These are phyloP conservation scores for Gleditsia sinensis DNA, from an alignment of 306 rosid genomes.

Conservation along the genomic window DNA sequence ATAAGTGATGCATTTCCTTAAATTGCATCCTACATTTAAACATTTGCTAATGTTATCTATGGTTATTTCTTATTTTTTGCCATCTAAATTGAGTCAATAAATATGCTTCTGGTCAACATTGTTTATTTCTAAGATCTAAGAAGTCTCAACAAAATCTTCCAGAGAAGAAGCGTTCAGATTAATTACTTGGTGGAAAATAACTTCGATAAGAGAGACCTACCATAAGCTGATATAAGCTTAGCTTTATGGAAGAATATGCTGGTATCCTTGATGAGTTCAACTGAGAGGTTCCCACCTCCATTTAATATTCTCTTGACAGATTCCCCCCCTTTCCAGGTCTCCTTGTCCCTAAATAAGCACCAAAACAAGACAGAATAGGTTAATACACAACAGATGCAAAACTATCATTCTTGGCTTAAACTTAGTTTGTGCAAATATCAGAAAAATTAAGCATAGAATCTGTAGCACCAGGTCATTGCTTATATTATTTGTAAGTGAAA, in stretches of 20 bases:
- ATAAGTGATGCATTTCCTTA: background rate
- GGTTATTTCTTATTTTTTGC: background rate
- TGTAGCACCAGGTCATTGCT: background rate
- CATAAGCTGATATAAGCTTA: constrained; percentile 90
- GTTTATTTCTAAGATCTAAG: background rate
- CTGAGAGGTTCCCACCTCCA: constrained; percentile 89
- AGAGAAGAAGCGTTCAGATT: background rate
- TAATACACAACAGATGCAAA: constrained; percentile 2
- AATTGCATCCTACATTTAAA: background rate
- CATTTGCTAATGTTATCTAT: background rate
- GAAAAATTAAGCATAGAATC: background rate
- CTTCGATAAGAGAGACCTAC: constrained; percentile 43
- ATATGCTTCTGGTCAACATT: background rate
- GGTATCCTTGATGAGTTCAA: constrained; percentile 58
- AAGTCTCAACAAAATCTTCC: constrained; percentile 3
- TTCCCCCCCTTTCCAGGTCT: constrained; percentile 55
- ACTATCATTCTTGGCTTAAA: background rate
- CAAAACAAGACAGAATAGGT: constrained; percentile 32
- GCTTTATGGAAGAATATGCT: constrained; percentile 66
- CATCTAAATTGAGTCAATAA: background rate
- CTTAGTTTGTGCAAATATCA: constrained; percentile 17
- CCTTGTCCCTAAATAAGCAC: constrained; percentile 44
- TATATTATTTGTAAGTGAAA: background rate
- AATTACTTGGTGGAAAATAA: background rate
- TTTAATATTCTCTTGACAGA: constrained; percentile 76